Evolutionary conservation across 2,329 filamentous ascomycete species (phyloP), one percentile per base, ranked within the genome.

Genomic region (Aciculosporium take): DNA sequence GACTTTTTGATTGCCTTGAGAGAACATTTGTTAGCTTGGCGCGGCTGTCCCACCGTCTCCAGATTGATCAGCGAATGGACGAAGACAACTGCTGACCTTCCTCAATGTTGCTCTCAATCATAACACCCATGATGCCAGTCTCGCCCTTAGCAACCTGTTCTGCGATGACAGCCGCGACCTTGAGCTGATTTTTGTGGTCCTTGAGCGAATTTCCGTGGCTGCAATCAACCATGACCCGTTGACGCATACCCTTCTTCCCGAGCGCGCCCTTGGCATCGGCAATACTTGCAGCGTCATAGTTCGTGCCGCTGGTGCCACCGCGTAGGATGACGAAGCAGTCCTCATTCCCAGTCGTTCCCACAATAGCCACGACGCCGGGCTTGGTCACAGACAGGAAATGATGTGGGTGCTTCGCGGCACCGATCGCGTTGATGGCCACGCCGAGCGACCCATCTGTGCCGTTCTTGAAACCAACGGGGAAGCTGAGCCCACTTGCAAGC

Each of bases 391-490:
- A 89, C 72, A 98, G 83, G 72, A 98, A 98, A 69, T 95, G 89
- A 65, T 98, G 91, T 81, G 72, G 45, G 80, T 79, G 1, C 31
- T 57, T 86, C 76, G 82, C 84, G 25, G 84, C 80, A 45, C 89
- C 91, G 59, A 96, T 95, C 27, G 91, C 91, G 59, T 98, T 91
- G 54, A 96, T 93, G 18, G 89, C 88, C 17, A 96, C 88, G 24
- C 77, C 79, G 42, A 98, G 69, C 53, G 82, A 86, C 31, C 91
- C 91, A 56, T 98, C 91, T 18, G 91, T 98, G 47, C 91, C 91
- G 65, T 98, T 98, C 78, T 98, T 98, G 81, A 95, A 98, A 45
- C 91, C 91, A 50, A 98, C 88, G 20, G 91, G 91, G 81, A 95
- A 96, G 44, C 85, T 94, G 40, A 96, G 74, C 53, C 91, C 91